These are phyloP conservation scores for Actinomortierella ambigua DNA, from an alignment of 371 early-diverging fungal genomes.

Conservation along the genomic window DNA sequence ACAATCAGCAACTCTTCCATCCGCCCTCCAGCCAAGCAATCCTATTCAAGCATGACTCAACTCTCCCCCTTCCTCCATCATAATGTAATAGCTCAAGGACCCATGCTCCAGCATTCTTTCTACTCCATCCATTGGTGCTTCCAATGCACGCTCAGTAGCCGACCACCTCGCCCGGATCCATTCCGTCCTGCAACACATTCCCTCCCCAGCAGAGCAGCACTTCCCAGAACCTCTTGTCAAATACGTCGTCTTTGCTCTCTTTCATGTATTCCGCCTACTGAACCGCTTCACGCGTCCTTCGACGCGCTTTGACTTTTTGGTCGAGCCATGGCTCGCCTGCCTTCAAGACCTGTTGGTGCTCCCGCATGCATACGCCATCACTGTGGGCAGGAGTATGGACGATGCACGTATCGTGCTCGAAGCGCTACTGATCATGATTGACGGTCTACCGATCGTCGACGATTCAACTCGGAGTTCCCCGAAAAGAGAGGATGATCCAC, in stretches of 20 bases:
- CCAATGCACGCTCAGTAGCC: slow-evolving; percentile 21
- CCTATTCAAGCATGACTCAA: no score
- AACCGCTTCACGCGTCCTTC: slow-evolving; percentile 28
- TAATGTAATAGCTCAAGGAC: slow-evolving; percentile 4
- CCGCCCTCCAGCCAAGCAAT: no score
- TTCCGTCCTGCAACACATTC: slow-evolving; percentile 14
- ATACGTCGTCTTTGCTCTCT: slow-evolving; percentile 21
- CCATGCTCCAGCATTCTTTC: slow-evolving; percentile 19
- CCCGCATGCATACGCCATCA: slow-evolving; percentile 25
- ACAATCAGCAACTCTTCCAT: no score
- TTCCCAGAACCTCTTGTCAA: slow-evolving; percentile 20
- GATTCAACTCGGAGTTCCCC: slow-evolving; percentile 2
- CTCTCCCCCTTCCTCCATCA: no score
- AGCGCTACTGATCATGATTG: slow-evolving; percentile 20
- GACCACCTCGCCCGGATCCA: slow-evolving; percentile 10
- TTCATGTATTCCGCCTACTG: slow-evolving; percentile 48
- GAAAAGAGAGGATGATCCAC: background rate
- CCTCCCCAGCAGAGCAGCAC: slow-evolving; percentile 32
- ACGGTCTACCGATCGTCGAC: slow-evolving; percentile 17
- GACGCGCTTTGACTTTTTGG: slow-evolving; percentile 38
- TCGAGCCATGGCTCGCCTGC: slow-evolving; percentile 32
- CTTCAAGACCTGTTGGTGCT: slow-evolving; percentile 24
- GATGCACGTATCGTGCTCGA: slow-evolving; percentile 15
- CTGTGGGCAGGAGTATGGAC: slow-evolving; percentile 15
- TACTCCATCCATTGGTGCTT: slow-evolving; percentile 16